Evolutionary conservation across 2,329 filamentous ascomycete species (phyloP), one percentile per base, ranked within the genome.

Genomic region (Fusarium sublunatum): DNA sequence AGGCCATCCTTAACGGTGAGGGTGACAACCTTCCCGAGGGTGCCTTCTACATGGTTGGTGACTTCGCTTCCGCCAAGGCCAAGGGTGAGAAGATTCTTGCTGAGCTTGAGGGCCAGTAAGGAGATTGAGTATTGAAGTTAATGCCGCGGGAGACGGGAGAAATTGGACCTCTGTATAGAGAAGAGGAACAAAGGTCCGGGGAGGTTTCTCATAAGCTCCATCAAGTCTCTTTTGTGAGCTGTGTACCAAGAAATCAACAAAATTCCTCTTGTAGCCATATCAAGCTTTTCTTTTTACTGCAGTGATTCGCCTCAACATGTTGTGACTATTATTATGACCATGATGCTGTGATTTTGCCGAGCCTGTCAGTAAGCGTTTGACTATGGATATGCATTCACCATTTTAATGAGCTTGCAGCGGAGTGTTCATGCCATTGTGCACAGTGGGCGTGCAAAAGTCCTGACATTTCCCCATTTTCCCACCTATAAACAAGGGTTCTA

Each of bases 71-170:
- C 68, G 95, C 93, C 72, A 91, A 91, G 79, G 88, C 86, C 77
- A 99, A 99, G 92, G 95, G 94, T 85, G 93, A 97, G 89, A 97
- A 98, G 93, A 98, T 99, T 86, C 85, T 99, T 79, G 93, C 95
- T 74, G 95, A 98, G 75, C 86, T 98, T 74, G 91, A 95, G 79
- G 82, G 83, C 75, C 82, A 82, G 75, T 82, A 83, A 80, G 73
- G 66, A 70, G 67, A 65, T 71, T 74, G 70, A 66, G 66, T 59
- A 65, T 72, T 73, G 69, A 69, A 75, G 74, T 76, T 76, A 72
- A 65, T 65, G 62, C 62, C 49, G 68, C 70, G 65, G 72, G 71
- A 70, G 73, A 72, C 68, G 65, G 67, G 70, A 70, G 70, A 70
- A 65, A 51, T 64, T 59, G 68, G 78, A 77, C 79, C 78, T 82